Evolutionary conservation across 345 rosid species (phyloP), one percentile per base, ranked within the genome.

Genomic region (Salix suchowensis): DNA sequence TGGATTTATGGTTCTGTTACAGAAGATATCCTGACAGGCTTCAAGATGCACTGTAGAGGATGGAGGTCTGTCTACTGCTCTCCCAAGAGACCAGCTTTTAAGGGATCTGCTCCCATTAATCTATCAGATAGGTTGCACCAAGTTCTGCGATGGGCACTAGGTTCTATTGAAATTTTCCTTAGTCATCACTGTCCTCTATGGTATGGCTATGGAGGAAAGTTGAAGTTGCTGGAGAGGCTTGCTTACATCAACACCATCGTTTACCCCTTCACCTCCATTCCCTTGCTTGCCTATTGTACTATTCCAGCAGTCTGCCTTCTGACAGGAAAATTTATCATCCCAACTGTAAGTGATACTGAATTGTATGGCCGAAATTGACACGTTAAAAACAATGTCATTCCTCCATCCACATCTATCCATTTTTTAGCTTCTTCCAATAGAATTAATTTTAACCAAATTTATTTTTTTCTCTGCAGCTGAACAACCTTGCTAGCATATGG

Each of bases 1-100:
- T 94, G 98, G 98, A 94, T 94, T 36, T 94, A 94, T 30, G 98
- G 98, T 60, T 94, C 98, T 5, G 85, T 94, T 2, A 94, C 98
- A 32, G 98, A 94, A 78, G 97, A 94, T 74, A 94, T 94, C 64
- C 79, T 95, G 60, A 91, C 97, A 10, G 97, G 98, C 28, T 93
- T 95, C 80, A 93, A 89, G 82, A 95, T 95, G 97, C 98, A 95
- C 73, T 95, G 98, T 75, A 88, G 97, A 88, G 98, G 98, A 40
- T 95, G 98, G 97, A 95, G 86, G 62, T 95, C 97, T 0, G 88
- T 95, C 10, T 95, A 95, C 55, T 95, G 97, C 75, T 82, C 86
- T 86, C 98, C 97, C 30, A 87, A 88, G 73, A 85, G 88, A 80
- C 87, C 97, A 40, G 98, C 97, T 11, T 95, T 95, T 78, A 95